Base-by-base conservation (phyloP, 345 rosid genomes). In the Gossypium sturtianum region DNA sequence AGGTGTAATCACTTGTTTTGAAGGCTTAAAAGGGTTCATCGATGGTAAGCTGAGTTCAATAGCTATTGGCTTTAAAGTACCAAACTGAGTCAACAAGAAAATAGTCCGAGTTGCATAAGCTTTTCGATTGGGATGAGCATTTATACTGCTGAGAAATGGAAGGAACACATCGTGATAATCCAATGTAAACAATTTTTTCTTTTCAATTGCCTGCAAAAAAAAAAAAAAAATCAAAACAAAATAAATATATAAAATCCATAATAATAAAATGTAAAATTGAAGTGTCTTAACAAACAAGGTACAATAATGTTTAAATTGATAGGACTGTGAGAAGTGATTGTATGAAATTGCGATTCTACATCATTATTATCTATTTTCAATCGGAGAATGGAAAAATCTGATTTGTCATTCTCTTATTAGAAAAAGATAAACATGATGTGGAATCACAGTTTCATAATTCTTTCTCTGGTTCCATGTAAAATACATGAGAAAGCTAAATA, bases 21-120 rank as follows among this genome's bases (percentile, higher is more conserved):
- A 75, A 12, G 81, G 84, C 9, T 66, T 73, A 51, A 17, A 76
- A 11, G 92, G 83, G 12, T 79, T 84, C 0, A 75, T 52, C 1
- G 82, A 82, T 25, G 97, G 91, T n/a, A 90, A 90, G 78, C 94
- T 89, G 64, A 93, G 93, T 83, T 95, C 99, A 4, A 95, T 93
- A 47, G 97, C 98, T 15, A 95, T 80, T 6, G 97, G 98, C 73
- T 91, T 95, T 8, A 95, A 86, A 51, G 98, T 90, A 12, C 92
- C 97, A 1, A 78, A 66, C 53, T 79, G 75, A 49, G 89, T 93
- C 86, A 87, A 78, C 88, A 88, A 95, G 52, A 83, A 88, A 43
- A 95, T 70, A 71, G 97, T 91, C 9, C 97, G 85, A 65, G 98
- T 95, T 0, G 92, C 99, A 77, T 95, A 93, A 52, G 98, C 80